Conservation (phyloP, 345 rosid species). For the Mercurialis annua region DNA sequence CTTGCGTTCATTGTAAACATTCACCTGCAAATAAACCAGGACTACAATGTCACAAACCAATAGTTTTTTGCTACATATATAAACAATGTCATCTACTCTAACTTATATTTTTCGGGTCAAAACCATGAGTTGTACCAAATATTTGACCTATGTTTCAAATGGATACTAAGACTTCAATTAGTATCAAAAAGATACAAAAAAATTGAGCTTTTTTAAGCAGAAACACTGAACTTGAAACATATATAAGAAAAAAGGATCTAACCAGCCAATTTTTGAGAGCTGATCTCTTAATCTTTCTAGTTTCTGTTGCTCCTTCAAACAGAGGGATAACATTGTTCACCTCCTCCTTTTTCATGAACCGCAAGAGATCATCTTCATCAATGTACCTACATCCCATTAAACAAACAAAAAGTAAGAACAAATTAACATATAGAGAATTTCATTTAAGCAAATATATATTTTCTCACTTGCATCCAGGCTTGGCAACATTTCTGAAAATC, state of each 20-base stretch:
- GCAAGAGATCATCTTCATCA: constrained; percentile 63
- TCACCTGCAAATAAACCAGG: constrained; percentile 40
- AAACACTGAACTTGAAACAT: background rate
- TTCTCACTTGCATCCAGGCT: constrained; percentile 50
- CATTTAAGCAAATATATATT: background rate
- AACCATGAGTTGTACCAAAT: no score
- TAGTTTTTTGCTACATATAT: no score
- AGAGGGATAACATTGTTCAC: constrained; percentile 46
- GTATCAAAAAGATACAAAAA: no score
- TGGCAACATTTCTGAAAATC: constrained; percentile 62
- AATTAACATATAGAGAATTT: constrained; percentile 1
- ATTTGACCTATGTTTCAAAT: no score
- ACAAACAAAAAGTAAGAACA: constrained; percentile 6
- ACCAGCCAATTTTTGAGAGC: constrained; percentile 65
- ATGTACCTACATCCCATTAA: constrained; percentile 41
- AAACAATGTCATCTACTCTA: no score
- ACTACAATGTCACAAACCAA: background rate
- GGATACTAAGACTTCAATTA: no score
- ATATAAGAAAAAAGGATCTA: no score
- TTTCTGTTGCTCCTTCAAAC: constrained; percentile 54
- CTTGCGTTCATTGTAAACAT: constrained; percentile 56
- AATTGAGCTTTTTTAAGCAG: no score
- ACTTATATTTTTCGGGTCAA: no score
- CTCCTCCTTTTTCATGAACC: constrained; percentile 59
- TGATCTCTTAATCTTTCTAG: constrained; percentile 55